Evolutionary conservation across 1,139 yeast species (phyloP).

Genomic region (Saccharomycopsis hybrid): DNA sequence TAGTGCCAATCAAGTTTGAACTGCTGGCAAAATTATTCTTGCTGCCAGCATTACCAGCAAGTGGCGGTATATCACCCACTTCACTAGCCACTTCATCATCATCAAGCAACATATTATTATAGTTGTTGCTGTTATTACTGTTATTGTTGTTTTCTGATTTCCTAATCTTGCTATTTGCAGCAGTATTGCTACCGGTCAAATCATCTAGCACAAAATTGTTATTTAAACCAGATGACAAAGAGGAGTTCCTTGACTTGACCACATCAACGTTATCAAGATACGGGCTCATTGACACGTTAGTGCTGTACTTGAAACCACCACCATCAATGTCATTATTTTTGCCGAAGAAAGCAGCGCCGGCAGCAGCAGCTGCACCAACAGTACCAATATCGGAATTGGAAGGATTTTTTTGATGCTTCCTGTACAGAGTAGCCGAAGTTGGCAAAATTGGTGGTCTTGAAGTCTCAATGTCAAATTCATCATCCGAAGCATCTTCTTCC

Average conservation of each 20-base stretch:
- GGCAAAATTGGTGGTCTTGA: conserved; percentile 32
- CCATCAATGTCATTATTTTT: conserved; percentile 20
- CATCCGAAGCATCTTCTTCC: conserved; percentile 79
- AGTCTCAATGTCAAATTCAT: conserved; percentile 91
- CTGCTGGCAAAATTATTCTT: conserved; percentile 1
- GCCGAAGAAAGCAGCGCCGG: too few species aligned
- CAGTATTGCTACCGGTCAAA: background rate
- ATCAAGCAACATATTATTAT: conserved; percentile 1
- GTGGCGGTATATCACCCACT: conserved; percentile 20
- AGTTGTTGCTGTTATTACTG: background rate
- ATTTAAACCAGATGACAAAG: conserved; percentile 13
- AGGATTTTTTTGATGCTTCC: background rate
- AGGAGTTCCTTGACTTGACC: conserved; percentile 20
- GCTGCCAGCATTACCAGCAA: conserved; percentile 21
- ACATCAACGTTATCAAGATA: conserved; percentile 11
- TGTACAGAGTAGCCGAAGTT: background rate
- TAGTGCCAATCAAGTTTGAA: conserved; percentile 15
- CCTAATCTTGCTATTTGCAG: background rate
- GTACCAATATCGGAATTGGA: background rate
- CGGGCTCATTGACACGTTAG: conserved; percentile 19
- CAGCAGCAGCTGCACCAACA: background rate
- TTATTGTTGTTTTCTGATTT: background rate
- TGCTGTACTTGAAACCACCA: conserved; percentile 21
- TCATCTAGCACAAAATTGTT: conserved; percentile 15
- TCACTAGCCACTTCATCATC: conserved; percentile 19